Conservation (phyloP, 805 yeast species). For the Vanderwaltozyma verrucispora region DNA sequence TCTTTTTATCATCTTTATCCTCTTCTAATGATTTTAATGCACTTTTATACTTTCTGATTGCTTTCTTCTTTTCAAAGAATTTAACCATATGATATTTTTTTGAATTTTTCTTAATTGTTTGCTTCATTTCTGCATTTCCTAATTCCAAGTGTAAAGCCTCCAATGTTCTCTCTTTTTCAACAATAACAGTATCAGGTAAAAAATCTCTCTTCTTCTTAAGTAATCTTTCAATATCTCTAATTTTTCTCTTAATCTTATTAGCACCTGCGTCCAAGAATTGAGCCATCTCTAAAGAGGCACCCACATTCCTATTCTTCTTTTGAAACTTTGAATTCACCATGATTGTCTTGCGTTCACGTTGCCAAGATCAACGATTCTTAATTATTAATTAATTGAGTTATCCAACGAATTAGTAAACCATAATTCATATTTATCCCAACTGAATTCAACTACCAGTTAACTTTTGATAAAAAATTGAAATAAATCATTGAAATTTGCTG, state of each 20-base stretch:
- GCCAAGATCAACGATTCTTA: no score
- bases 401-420: background rate
- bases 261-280: conserved; percentile 30
- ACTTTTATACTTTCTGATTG: conserved; percentile 55
- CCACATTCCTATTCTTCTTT: conserved; percentile 10
- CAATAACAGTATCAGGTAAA: conserved; percentile 52
- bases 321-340: conserved; percentile 4
- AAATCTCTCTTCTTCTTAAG: conserved; percentile 42
- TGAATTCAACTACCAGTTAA: no score
- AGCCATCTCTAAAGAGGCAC: conserved; percentile 29
- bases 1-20: conserved; percentile 9
- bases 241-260: conserved; percentile 66
- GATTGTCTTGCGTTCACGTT: no score
- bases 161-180: conserved; percentile 68
- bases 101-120: conserved; percentile 42
- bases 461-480: no score
- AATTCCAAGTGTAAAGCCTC: conserved; percentile 54
- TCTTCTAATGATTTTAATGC: conserved; percentile 24
- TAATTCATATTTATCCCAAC: no score
- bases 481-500: no score
- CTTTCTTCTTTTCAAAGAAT: conserved; percentile 85
- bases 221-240: conserved; percentile 75
- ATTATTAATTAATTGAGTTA: no score
- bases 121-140: conserved; percentile 34
- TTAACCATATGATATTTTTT: conserved; percentile 87